Evolutionary conservation across 768 basidiomycete genomes (phyloP), one percentile per base, ranked within the genome.

Genomic region (Panellus pusillus): DNA sequence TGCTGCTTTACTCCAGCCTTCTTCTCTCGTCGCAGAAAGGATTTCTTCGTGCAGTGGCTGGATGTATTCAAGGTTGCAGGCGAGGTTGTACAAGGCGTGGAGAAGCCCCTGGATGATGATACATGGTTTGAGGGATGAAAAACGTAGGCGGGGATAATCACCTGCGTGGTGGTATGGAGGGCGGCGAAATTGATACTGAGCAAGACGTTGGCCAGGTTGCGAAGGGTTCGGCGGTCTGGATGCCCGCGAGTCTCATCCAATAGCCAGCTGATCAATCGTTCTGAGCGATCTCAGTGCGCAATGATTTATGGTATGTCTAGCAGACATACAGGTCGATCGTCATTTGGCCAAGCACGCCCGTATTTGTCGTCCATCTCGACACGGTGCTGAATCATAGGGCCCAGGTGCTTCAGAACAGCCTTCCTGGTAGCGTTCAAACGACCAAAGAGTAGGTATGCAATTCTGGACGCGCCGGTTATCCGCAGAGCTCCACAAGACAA

Each of bases 261-360:
- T 39, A 73, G 50, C 72, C 73, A 76, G 37, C 64, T 64, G 4
- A 75, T 61, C 44, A 73, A 43, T 75, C 72, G 38, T 67, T 68
- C 73, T 74, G 41, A 12, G n/a, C 28, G 19, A 42, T 47, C 29
- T 47, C 12, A 37, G 20, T 32, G 49, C 55, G 62, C 55, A 52
- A 3, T 24, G 45, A 38, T 41, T 45, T 60, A 52, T 40, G 9
- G 28, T 13, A 40, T 4, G 7, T 6, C 4, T 11, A 29, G 9
- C 4, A 46, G 24, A 49, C 58, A 11, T 29, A 54, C 54, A 19
- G 54, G 53, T 9, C 53, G 53, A 3, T 59, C 54, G 1, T 1
- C 18, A 24, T 55, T 41, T 15, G 53, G 53, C 58, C 58, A 59
- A 15, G 51, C 45, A 1, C 5, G 35, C 2, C 58, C 58, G 38